Percentiles rank a stretch among this genome's conserved stretches.
phyloP scores from a whole-genome alignment of 495 filamentous ascomycete genomes.

The Immersiella caudata region DNA sequence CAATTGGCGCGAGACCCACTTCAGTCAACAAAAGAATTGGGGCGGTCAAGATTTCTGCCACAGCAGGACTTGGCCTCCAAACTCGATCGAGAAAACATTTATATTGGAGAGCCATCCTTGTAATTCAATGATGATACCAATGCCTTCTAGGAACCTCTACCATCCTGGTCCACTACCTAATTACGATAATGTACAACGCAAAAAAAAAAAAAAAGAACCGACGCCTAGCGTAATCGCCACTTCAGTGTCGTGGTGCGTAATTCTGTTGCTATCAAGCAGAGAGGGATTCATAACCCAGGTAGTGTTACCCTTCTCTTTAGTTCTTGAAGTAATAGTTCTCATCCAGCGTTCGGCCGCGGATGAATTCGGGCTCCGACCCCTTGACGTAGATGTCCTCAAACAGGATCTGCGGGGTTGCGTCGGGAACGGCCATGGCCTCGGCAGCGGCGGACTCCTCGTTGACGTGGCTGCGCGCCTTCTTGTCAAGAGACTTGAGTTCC shows the following conservation, averaged over 20 bases:
- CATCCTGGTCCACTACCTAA: slow-evolving; percentile 15
- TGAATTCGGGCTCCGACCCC: slow-evolving; percentile 85
- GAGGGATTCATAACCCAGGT: not conserved
- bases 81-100: not conserved
- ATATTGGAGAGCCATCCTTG: not conserved
- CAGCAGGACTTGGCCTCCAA: not conserved
- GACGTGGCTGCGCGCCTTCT: slow-evolving; percentile 80
- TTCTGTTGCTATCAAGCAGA: not conserved
- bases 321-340: slow-evolving; percentile 83
- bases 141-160: slow-evolving; percentile 19
- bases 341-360: slow-evolving; percentile 86
- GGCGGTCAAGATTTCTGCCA: slow-evolving; percentile 42
- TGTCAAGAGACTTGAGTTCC: slow-evolving; percentile 95
- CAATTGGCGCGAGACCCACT: slow-evolving; percentile 30
- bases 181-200: slow-evolving; percentile 22
- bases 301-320: not conserved
- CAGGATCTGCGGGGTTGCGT: slow-evolving; percentile 73
- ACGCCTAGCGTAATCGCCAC: not conserved
- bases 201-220: slow-evolving; percentile 6
- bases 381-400: slow-evolving; percentile 97
- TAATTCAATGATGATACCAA: not conserved
- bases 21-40: slow-evolving; percentile 37
- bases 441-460: slow-evolving; percentile 89
- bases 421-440: slow-evolving; percentile 81
- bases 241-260: not conserved